Evolutionary conservation across 2,329 filamentous ascomycete species (phyloP), one percentile per base, ranked within the genome.

Genomic region (Hypoxylon sp.): DNA sequence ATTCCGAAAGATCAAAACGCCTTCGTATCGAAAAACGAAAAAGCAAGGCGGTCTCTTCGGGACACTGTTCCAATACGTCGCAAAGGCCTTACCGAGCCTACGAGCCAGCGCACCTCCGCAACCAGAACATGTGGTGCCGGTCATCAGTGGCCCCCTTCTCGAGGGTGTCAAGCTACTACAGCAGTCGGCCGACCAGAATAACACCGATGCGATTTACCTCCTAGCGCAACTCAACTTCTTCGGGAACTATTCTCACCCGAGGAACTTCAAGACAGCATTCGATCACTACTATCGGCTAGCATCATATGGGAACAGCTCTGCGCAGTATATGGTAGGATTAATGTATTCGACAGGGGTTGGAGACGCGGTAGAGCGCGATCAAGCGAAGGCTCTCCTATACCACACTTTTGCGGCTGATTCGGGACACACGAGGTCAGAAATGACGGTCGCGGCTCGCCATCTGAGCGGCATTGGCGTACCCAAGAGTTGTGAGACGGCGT

Each of bases 161-260:
- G 84, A 85, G 31, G 86, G 86, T 4, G 84, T 88, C 25, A 80
- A 81, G 60, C 79, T 88, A 22, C 83, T 90, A 20, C 82, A 88
- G 68, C 80, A 85, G 63, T 85, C 87, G 0, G 84, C 86, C 13
- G 79, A 80, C 14, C 81, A 84, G 68, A 88, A 88, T 71, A 89
- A 94, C 77, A 87, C 93, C 1, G 95, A 99, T 79, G 96, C 96
- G 4, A 88, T 98, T 50, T 97, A 92, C 77, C 85, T 97, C 14
- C 86, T 99, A 25, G 96, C 93, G 17, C 93, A 99, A 79, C 91
- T 99, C 86, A 97, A 97, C 83, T 98, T 98, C 81, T 94, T 96
- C 76, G 96, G 96, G 78, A 98, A 98, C 81, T 97, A 91, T 81
- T 92, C 93, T 22, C 88, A 98, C 76, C 95, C 95, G 1, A 88